Evolutionary conservation across 2,329 filamentous ascomycete genomes (phyloP), one percentile per base, ranked within the genome.

Genomic region (Cladosporium sp.): DNA sequence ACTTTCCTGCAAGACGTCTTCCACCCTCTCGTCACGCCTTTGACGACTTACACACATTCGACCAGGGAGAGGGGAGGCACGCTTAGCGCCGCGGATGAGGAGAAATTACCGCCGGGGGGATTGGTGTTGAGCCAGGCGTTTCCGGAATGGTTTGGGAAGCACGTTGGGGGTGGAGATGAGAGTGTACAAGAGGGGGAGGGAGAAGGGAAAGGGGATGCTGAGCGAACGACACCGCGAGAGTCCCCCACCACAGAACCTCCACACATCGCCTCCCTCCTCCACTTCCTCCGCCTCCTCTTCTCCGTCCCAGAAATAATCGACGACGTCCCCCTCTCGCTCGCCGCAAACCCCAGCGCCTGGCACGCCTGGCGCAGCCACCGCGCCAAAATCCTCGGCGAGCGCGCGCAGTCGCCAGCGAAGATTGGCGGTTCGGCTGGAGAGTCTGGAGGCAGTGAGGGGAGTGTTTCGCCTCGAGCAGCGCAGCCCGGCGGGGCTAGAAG

Each of bases 41-140:
- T 94, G 54, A 95, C 90, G n/a, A 95, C 89, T 3, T 94, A 95
- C 70, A 93, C 88, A 64, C 94, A 95, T 72, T 86, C 88, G 36
- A 90, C 88, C 54, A 84, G 86, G 51, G 82, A 86, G 30, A 81
- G 86, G 54, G 84, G 80, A 50, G 88, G 22, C 22, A 88, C 88
- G 0, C 85, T 91, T 54, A 92, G 87, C 65, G 88, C 89, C 7
- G 85, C 83, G 2, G 89, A 95, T 59, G 84, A 88, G 29, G 88
- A 94, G 64, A 77, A 87, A 12, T 72, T 96, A 46, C 87, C 90
- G 0, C 91, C 92, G 0, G 93, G 92, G 2, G 88, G 89, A 0
- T 95, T 96, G 72, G 95, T 87, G 61, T 73, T 97, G 43, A 82
- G 88, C 47, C 88, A 96, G 72, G 92, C 89, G 12, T 97, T 97